These are phyloP conservation scores for Aquilaria sinensis DNA, from an alignment of 345 rosid species.

Conservation along the genomic window DNA sequence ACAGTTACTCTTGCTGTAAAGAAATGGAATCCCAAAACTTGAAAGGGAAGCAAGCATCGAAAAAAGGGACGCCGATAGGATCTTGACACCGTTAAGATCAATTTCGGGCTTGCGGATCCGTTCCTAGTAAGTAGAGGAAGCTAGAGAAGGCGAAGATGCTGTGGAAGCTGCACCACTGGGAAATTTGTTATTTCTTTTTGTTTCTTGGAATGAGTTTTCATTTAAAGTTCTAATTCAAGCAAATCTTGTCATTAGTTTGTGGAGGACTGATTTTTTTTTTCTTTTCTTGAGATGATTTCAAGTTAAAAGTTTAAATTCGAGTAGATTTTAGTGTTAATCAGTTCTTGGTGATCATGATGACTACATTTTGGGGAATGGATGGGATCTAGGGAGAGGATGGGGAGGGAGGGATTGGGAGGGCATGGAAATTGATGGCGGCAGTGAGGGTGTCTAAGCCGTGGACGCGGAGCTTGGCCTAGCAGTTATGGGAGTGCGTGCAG, in stretches of 20 bases:
- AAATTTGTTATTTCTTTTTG: neutral
- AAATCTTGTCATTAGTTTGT: constrained; percentile 5
- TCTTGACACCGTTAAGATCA: neutral
- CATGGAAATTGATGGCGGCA: constrained; percentile 26
- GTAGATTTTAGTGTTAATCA: no score
- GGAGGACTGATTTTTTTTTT: neutral
- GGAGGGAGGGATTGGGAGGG: constrained; percentile 21
- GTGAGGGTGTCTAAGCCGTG: constrained; percentile 18
- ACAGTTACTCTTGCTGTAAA: constrained; percentile 11
- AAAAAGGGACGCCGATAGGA: constrained; percentile 19
- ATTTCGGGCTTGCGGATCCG: constrained; percentile 1
- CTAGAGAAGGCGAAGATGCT: constrained; percentile 28
- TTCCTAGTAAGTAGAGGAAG: constrained; percentile 9
- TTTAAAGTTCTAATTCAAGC: no score
- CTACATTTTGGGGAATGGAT: neutral
- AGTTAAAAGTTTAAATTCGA: no score
- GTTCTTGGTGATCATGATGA: no score
- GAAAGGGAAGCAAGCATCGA: constrained; percentile 27
- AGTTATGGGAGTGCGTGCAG: constrained; percentile 30
- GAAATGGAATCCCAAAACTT: constrained; percentile 24
- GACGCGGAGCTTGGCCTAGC: constrained; percentile 27
- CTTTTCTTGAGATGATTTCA: no score
- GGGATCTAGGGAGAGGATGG: constrained; percentile 19
- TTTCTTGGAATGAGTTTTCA: no score
- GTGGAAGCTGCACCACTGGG: constrained; percentile 28